These are phyloP conservation scores for Suillus americanus DNA, from an alignment of 768 basidiomycete species.

Conservation along the genomic window DNA sequence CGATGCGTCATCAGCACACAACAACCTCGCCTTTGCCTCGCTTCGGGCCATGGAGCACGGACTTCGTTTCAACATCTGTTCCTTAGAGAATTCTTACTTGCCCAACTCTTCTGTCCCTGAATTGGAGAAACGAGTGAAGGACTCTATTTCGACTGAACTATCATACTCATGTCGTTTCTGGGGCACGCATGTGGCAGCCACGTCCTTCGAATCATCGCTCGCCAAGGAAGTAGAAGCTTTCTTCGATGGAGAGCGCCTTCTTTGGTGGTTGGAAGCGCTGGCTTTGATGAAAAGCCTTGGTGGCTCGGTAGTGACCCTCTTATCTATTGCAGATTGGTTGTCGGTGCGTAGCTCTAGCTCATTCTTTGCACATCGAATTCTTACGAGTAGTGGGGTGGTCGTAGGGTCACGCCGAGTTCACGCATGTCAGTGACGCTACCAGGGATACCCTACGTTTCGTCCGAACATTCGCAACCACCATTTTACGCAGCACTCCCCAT, in stretches of 20 bases:
- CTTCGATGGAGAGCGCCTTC: slow-evolving; percentile 14
- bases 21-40: slow-evolving; percentile 16
- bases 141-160: slow-evolving; percentile 23
- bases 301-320: neutral
- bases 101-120: slow-evolving; percentile 22
- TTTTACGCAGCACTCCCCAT: no score
- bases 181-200: slow-evolving; percentile 27
- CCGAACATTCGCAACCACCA: no score
- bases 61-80: slow-evolving; percentile 14
- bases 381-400: neutral
- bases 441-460: neutral
- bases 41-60: slow-evolving; percentile 26
- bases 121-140: slow-evolving; percentile 11
- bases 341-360: neutral
- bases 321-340: neutral
- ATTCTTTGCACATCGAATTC: neutral
- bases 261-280: neutral
- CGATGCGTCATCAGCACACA: neutral
- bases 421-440: neutral
- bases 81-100: slow-evolving; percentile 25
- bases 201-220: slow-evolving; percentile 1
- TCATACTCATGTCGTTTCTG: slow-evolving; percentile 33
- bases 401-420: slow-evolving; percentile 2
- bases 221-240: slow-evolving; percentile 19
- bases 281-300: slow-evolving; percentile 18